These are phyloP conservation scores for Borovskyia barvae DNA, from an alignment of 208 protist species.

Conservation along the genomic window DNA sequence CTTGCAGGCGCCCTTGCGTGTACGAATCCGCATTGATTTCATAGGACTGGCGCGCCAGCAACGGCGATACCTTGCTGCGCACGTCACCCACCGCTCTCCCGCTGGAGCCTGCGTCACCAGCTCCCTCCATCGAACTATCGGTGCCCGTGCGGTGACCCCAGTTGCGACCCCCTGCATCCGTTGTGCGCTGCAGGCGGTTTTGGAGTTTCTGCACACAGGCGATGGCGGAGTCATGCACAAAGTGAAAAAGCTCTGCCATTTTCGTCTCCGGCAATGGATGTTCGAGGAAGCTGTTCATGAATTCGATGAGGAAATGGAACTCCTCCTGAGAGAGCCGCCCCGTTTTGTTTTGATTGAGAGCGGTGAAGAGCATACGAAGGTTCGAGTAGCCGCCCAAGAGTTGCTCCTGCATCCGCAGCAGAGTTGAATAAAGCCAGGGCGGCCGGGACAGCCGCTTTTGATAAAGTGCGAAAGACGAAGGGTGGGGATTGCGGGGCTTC, in stretches of 20 bases:
- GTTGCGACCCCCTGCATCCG: too few species aligned
- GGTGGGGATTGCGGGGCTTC: too few species aligned
- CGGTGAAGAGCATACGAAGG: conserved; percentile 45
- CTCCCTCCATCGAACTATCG: neutral
- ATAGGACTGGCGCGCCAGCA: neutral
- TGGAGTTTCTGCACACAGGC: conserved; percentile 20
- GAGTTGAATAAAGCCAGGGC: conserved; percentile 61
- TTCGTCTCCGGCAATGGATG: conserved; percentile 40
- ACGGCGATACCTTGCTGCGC: neutral
- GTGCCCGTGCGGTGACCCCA: too few species aligned
- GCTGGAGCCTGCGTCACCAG: neutral
- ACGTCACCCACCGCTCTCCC: neutral
- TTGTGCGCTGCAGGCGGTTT: conserved; percentile 3
- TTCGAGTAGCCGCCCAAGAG: conserved; percentile 32
- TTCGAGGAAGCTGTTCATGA: conserved; percentile 53
- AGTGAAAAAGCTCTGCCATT: conserved; percentile 29
- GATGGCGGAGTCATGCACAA: conserved; percentile 39
- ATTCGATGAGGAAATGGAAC: conserved; percentile 46
- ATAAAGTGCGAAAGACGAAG: too few species aligned
- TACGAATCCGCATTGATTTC: neutral
- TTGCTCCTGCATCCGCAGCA: conserved; percentile 57
- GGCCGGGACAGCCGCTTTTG: conserved; percentile 15
- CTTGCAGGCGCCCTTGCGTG: neutral
- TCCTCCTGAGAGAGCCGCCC: conserved; percentile 52
- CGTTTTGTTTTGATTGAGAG: conserved; percentile 46